These are phyloP conservation scores for Neoconidiobolus thromboides DNA, from an alignment of 371 early-diverging fungal genomes.

Conservation along the genomic window DNA sequence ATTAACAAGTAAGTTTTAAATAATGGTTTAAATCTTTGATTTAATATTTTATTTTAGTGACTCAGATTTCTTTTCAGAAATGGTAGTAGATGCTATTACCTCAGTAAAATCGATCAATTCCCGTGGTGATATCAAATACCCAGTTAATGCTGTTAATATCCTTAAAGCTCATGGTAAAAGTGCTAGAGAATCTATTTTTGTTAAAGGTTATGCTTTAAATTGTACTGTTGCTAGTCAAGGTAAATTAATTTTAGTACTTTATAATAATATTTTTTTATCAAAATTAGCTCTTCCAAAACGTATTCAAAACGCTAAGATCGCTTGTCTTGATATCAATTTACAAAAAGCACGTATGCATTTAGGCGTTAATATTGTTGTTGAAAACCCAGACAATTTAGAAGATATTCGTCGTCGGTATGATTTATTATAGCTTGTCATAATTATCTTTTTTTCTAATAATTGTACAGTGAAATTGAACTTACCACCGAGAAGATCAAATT, in stretches of 20 bases:
- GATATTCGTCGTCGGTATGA: constrained; percentile 80
- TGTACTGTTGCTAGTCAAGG: constrained; percentile 91
- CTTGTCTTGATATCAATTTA: constrained; percentile 98
- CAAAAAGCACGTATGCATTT: constrained; percentile 98
- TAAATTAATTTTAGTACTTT: not conserved
- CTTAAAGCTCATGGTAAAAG: constrained; percentile 98
- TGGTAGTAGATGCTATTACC: constrained; percentile 89
- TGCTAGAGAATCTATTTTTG: constrained; percentile 75
- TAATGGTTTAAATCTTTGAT: not conserved
- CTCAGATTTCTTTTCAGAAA: constrained; percentile 86
- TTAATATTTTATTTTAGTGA: constrained; percentile 28
- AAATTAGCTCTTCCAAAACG: constrained; percentile 69
- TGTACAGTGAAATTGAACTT: constrained; percentile 74
- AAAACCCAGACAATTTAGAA: constrained; percentile 96
- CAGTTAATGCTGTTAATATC: constrained; percentile 96
- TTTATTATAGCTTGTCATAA: not conserved
- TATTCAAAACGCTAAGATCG: constrained; percentile 85
- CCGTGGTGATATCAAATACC: constrained; percentile 84
- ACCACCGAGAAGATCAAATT: constrained; percentile 91
- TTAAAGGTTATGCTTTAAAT: constrained; percentile 97
- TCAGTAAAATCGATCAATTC: constrained; percentile 76
- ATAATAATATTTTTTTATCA: constrained; percentile 1
- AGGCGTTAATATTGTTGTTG: constrained; percentile 94
- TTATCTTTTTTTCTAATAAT: not conserved
- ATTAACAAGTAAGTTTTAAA: constrained; percentile 56